Evolutionary conservation across 139 green algal species (phyloP).

Genomic region (Chara braunii): DNA sequence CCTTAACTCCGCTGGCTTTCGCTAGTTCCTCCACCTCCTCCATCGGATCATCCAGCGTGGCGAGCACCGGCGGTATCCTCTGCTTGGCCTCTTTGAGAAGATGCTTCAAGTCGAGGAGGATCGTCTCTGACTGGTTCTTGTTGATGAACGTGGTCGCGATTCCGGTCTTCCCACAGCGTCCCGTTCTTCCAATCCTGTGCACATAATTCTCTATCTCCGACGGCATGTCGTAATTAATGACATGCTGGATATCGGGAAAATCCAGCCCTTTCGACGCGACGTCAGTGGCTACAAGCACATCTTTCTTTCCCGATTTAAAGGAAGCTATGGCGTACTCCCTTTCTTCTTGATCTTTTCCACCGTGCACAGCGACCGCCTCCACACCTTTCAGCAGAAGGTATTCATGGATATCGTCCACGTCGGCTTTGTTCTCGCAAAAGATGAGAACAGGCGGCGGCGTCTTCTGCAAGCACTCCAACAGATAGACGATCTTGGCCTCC

Average conservation of each 20-base stretch:
- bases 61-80: conserved; percentile 66
- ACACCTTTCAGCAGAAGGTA: conserved; percentile 71
- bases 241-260: conserved; percentile 86
- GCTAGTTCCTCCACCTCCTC: conserved; percentile 36
- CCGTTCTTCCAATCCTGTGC: conserved; percentile 67
- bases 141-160: conserved; percentile 98
- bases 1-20: conserved; percentile 51
- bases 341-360: conserved; percentile 93
- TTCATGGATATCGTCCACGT: conserved; percentile 95
- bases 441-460: conserved; percentile 92
- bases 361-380: conserved; percentile 91
- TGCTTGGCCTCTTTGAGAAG: conserved; percentile 80
- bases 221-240: conserved; percentile 99
- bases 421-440: conserved; percentile 95
- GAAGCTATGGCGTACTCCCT: conserved; percentile 67
- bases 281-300: conserved; percentile 97
- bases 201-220: conserved; percentile 98
- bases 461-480: conserved; percentile 96
- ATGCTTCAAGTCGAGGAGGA: conserved; percentile 97
- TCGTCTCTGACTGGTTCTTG: conserved; percentile 81
- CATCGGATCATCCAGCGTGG: conserved; percentile 68
- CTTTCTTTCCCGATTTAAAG: conserved; percentile 80
- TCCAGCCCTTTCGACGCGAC: conserved; percentile 84
- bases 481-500: conserved; percentile 87
- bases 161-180: conserved; percentile 90